Evolutionary conservation across 2,329 filamentous ascomycete genomes (phyloP).

Genomic region (Verticillium alfalfae): DNA sequence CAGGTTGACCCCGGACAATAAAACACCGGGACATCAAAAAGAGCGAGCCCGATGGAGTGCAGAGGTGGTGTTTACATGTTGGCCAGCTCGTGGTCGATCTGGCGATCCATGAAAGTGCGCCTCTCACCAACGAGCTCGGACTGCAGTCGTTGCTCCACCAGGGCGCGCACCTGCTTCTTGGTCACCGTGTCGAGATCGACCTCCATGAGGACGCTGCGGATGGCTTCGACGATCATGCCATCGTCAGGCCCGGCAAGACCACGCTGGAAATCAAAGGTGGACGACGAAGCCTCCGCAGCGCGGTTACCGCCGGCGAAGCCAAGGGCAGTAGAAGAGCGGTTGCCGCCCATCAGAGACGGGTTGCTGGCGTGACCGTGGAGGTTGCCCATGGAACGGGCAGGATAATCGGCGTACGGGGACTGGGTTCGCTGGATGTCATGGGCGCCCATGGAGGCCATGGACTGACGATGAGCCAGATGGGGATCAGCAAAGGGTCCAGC

Average conservation of each 20-base stretch:
- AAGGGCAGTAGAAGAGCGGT: slow-evolving; percentile 38
- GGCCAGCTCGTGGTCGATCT: slow-evolving; percentile 89
- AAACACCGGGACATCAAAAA: not conserved
- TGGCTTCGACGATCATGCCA: slow-evolving; percentile 73
- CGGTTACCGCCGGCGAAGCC: slow-evolving; percentile 43
- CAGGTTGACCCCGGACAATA: not conserved
- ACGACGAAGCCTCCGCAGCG: slow-evolving; percentile 37
- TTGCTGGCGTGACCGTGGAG: slow-evolving; percentile 39
- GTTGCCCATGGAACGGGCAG: slow-evolving; percentile 54
- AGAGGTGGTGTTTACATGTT: slow-evolving; percentile 64
- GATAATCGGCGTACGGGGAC: slow-evolving; percentile 54
- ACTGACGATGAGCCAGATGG: slow-evolving; percentile 59
- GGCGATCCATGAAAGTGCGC: slow-evolving; percentile 81
- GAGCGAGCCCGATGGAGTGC: not conserved
- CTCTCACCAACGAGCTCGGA: slow-evolving; percentile 83
- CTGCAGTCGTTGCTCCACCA: slow-evolving; percentile 91
- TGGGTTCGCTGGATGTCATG: slow-evolving; percentile 42
- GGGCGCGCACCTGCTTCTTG: slow-evolving; percentile 90
- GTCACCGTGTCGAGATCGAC: slow-evolving; percentile 96
- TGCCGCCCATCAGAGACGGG: slow-evolving; percentile 34
- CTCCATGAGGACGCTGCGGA: slow-evolving; percentile 75
- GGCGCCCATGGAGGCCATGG: slow-evolving; percentile 60
- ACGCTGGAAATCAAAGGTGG: slow-evolving; percentile 57
- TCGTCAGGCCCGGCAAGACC: slow-evolving; percentile 67
- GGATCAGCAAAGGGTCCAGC: slow-evolving; percentile 42